These are phyloP conservation scores for Haberlea rhodopensis DNA, from an alignment of 257 asterid genomes.

Conservation along the genomic window DNA sequence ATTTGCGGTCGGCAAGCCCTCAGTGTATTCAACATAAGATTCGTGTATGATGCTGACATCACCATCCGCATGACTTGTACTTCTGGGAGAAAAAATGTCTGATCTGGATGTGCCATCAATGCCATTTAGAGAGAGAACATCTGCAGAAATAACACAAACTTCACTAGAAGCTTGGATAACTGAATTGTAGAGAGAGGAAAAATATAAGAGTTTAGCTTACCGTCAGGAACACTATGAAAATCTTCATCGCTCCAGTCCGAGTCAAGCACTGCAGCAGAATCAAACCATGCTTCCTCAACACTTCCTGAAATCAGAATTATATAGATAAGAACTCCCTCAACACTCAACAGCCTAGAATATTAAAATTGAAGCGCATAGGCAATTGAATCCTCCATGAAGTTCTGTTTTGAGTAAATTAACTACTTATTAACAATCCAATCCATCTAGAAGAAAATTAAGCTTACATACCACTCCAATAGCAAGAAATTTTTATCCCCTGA, in stretches of 20 bases:
- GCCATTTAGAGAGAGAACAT: slow-evolving; percentile 48
- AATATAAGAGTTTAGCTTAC: slow-evolving; percentile 32
- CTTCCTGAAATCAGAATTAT: slow-evolving; percentile 45
- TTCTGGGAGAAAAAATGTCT: neutral
- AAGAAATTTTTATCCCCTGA: too few species aligned
- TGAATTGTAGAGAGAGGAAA: neutral
- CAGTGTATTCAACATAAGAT: slow-evolving; percentile 36
- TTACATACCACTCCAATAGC: too few species aligned
- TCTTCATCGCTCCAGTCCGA: slow-evolving; percentile 93
- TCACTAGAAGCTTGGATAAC: neutral
- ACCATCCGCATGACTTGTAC: neutral
- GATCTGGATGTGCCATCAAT: slow-evolving; percentile 34
- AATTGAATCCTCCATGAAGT: neutral
- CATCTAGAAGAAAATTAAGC: too few species aligned
- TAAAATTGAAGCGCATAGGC: neutral
- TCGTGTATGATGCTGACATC: slow-evolving; percentile 31
- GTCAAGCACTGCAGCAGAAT: slow-evolving; percentile 67
- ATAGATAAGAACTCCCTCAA: neutral
- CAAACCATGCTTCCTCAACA: slow-evolving; percentile 86
- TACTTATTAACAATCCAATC: neutral
- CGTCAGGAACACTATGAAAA: slow-evolving; percentile 86
- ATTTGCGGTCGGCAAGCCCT: slow-evolving; percentile 30
- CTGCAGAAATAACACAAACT: slow-evolving; percentile 34
- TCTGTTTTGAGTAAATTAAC: neutral
- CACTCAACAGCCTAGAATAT: slow-evolving; percentile 8